phyloP scores from a whole-genome alignment of 345 rosid species.

The Bruguiera sexangula region DNA sequence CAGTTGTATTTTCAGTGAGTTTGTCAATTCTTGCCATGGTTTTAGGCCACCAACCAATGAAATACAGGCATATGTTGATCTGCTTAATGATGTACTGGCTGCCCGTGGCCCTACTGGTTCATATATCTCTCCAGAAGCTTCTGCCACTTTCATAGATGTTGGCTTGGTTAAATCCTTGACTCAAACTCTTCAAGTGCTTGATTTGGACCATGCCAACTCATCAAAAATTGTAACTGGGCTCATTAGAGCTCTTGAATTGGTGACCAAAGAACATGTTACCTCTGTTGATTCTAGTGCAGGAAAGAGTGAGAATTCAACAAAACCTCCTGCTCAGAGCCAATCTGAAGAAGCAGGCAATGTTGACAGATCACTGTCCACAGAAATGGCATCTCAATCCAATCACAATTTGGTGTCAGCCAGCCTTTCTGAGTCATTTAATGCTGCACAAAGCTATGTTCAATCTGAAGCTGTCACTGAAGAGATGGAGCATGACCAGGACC shows the following conservation, averaged over 20 bases:
- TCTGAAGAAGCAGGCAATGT: constrained; percentile 54
- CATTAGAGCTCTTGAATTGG: constrained; percentile 84
- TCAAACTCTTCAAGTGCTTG: constrained; percentile 75
- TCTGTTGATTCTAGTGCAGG: constrained; percentile 48
- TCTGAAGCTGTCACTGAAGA: constrained; percentile 86
- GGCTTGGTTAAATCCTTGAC: constrained; percentile 80
- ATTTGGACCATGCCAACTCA: constrained; percentile 80
- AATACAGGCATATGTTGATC: constrained; percentile 65
- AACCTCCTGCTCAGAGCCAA: constrained; percentile 46
- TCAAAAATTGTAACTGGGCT: constrained; percentile 81
- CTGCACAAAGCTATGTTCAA: constrained; percentile 54
- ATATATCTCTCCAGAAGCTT: constrained; percentile 76
- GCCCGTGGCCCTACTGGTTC: constrained; percentile 86
- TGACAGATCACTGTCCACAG: constrained; percentile 54
- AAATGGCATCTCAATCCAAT: constrained; percentile 51
- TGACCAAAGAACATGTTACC: constrained; percentile 84
- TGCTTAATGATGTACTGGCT: constrained; percentile 79
- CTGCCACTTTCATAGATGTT: constrained; percentile 81
- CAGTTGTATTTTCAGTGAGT: constrained; percentile 57
- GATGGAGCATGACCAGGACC: constrained; percentile 94
- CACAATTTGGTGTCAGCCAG: constrained; percentile 54
- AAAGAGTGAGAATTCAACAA: constrained; percentile 62
- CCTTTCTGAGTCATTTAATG: constrained; percentile 48
- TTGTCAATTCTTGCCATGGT: constrained; percentile 56
- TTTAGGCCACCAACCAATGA: constrained; percentile 56